Base-by-base conservation (phyloP, 441 rosid genomes). In the Mallotus repandus region DNA sequence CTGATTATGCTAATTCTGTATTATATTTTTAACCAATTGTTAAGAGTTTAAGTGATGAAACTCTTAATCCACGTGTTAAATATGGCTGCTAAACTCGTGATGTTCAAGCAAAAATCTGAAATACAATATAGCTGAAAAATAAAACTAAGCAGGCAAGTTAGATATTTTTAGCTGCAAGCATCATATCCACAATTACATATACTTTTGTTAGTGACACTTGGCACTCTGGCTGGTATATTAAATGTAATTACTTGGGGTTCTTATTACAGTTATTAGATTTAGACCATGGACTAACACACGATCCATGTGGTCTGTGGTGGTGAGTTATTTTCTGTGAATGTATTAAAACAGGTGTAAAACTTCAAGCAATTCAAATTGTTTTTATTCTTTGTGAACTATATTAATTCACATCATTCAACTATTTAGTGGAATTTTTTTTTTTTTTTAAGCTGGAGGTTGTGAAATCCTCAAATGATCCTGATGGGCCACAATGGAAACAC, bases 401-500 rank as follows among this genome's bases (percentile, higher is more conserved):
- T n/a, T n/a, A n/a, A n/a, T n/a, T n/a, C n/a, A n/a, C n/a, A n/a
- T n/a, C n/a, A n/a, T n/a, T n/a, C n/a, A n/a, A n/a, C n/a, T n/a
- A n/a, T n/a, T n/a, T n/a, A n/a, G n/a, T n/a, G n/a, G n/a, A n/a
- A n/a, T n/a, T n/a, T n/a, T n/a, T n/a, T n/a, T n/a, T n/a, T 56
- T 15, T 66, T 77, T 70, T 75, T 76, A 80, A 95, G 99, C 83
- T 95, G 84, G 97, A 93, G 77, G 92, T 95, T 78, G 98, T 93
- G 56, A 93, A 89, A 83, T 88, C 97, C 63, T 91, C 86, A 63
- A 91, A 77, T 75, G 97, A 95, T 77, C 82, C 95, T 2, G 97
- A 93, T 72, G 90, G 92, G 69, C 91, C 89, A 53, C 98, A 89
- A 76, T 93, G 98, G 98, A 91, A 85, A 81, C 89, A 79, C 81